Percentiles rank a stretch among this genome's conserved stretches.
Evolutionary conservation across 805 yeast genomes (phyloP).

Genomic region (Torulaspora maleeae): DNA sequence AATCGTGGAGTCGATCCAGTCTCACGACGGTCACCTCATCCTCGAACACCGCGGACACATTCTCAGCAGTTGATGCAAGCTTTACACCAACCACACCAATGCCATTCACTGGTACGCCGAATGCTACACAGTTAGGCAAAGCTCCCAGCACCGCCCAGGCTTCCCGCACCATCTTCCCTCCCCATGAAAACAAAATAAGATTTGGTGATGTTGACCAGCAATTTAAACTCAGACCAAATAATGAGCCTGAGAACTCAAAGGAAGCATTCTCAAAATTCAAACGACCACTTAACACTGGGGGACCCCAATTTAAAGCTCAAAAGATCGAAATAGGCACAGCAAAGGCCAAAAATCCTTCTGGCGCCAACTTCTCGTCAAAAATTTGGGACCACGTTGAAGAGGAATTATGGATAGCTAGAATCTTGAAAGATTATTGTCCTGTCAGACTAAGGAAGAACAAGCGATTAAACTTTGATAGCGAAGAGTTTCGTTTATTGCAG

Average conservation of each 20-base stretch:
- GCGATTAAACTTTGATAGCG: conserved; percentile 8
- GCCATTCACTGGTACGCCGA: neutral
- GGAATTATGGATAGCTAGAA: conserved; percentile 6
- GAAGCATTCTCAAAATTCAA: neutral
- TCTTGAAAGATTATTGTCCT: conserved; percentile 10
- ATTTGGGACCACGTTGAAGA: conserved; percentile 6
- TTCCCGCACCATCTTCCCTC: neutral
- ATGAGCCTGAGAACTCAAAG: neutral
- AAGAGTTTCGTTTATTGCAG: conserved; percentile 5
- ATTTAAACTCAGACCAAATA: neutral
- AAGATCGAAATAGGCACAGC: neutral
- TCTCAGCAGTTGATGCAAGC: neutral
- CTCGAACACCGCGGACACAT: neutral
- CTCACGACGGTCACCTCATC: neutral
- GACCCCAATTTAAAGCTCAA: neutral
- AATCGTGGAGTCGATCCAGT: neutral
- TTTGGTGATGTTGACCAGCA: neutral
- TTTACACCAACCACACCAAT: neutral
- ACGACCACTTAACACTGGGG: neutral
- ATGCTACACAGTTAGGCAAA: neutral
- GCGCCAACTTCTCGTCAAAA: neutral
- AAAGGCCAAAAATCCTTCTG: neutral
- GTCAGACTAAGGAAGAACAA: conserved; percentile 10
- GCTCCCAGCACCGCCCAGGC: neutral
- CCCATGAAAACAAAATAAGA: neutral